Evolutionary conservation across 345 rosid species (phyloP).

Genomic region (Hypericum perforatum): DNA sequence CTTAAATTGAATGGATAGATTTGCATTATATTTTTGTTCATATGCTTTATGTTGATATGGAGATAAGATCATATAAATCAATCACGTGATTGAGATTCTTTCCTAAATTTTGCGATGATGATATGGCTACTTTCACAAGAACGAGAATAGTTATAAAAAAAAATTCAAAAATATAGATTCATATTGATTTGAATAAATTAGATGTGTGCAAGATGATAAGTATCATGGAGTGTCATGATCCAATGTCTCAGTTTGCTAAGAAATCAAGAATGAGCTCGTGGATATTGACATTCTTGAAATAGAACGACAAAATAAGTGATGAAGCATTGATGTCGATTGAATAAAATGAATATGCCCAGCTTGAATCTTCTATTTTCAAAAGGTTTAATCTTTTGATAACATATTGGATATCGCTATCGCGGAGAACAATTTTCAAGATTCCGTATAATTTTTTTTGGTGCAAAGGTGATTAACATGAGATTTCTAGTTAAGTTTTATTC

Average conservation of each 20-base stretch:
- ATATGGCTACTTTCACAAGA: slow-evolving; percentile 17
- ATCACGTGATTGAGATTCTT: slow-evolving; percentile 93
- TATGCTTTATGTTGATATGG: slow-evolving; percentile 58
- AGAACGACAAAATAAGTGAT: slow-evolving; percentile 30
- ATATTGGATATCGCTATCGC: slow-evolving; percentile 35
- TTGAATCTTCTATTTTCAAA: too few relatives aligned
- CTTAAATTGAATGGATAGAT: slow-evolving; percentile 30
- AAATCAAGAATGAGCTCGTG: slow-evolving; percentile 19
- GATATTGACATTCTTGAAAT: slow-evolving; percentile 33
- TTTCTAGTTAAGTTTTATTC: too few relatives aligned
- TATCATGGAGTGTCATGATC: slow-evolving; percentile 57
- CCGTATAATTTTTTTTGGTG: slow-evolving; percentile 35
- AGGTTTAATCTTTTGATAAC: slow-evolving; percentile 10
- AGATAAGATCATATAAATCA: slow-evolving; percentile 49
- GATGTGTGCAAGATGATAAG: slow-evolving; percentile 30
- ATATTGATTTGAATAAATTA: slow-evolving; percentile 45
- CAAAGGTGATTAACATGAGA: too few relatives aligned
- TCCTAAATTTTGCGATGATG: slow-evolving; percentile 47
- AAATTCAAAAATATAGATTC: slow-evolving; percentile 34
- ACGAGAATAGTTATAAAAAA: slow-evolving; percentile 3
- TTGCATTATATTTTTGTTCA: slow-evolving; percentile 71
- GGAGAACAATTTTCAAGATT: slow-evolving; percentile 38
- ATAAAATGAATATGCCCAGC: slow-evolving; percentile 7
- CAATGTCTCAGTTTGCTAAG: slow-evolving; percentile 16
- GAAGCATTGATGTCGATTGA: slow-evolving; percentile 27